Evolutionary conservation across 306 rosid genomes (phyloP), one percentile per base, ranked within the genome.

Genomic region (Malus orientalis): DNA sequence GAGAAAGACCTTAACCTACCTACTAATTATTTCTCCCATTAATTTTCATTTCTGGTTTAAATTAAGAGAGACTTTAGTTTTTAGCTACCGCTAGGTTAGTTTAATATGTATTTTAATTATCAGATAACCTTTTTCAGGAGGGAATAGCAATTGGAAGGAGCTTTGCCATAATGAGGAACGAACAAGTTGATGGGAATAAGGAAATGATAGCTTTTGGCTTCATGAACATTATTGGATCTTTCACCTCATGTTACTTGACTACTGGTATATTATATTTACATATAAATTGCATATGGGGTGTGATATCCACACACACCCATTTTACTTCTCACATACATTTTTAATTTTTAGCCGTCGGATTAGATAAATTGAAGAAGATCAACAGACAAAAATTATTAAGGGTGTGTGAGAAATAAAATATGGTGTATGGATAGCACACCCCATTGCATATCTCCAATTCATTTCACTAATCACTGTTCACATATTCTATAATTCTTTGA

Each of bases 101-200:
- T 23, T 27, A 30, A 22, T 23, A 54, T 60, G 30, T 30, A 18
- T 18, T 54, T 69, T 67, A 30, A 61, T 53, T 20, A 16, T 19
- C 3, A 19, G 19, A 49, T 20, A 68, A 40, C 45, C 12, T 42
- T 44, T 36, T 30, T 73, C 84, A 94, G 98, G 98, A 95, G 92
- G 98, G 97, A 70, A 92, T 95, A 77, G 97, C 98, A 30, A 90
- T 95, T 18, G 98, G 98, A 74, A 88, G 98, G 79, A 92, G 91
- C 86, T 95, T 95, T 76, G 88, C 93, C 20, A 82, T 90, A 15
- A 27, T 68, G 66, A 89, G 73, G 30, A 92, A 95, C 67, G 83
- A 87, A 67, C 91, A 95, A 79, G 86, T 89, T 71, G 98, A 95
- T 84, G 98, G 98, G 22, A 95, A 92, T 72, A 95, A 88, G 75